Evolutionary conservation across 345 rosid genomes (phyloP), one percentile per base, ranked within the genome.

Genomic region (Melastoma malabathricum): DNA sequence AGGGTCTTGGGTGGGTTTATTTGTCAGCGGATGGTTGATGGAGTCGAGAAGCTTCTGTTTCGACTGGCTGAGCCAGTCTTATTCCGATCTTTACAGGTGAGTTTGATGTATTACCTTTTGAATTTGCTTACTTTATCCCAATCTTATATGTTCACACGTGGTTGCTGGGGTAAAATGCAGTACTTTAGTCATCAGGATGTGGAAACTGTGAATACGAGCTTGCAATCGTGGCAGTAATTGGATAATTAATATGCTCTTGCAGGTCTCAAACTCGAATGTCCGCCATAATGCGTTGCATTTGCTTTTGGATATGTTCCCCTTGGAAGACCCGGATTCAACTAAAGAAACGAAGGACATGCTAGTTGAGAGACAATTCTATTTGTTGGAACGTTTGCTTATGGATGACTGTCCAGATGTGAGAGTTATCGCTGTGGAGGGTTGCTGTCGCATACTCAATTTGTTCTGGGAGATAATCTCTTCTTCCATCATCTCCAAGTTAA

Each of bases 391-490:
- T 58, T 55, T 84, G 58, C 75, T 92, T 59, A 66, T 63, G 67
- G 98, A 92, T 72, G 95, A 82, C 64, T 82, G 93, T 45, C 93
- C 95, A 41, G 87, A 78, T 58, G 76, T 92, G 59, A 77, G 98
- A 75, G 75, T 82, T 66, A 80, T 82, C 66, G 95, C 96, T 44
- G 98, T 92, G 46, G 96, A 92, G 74, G 98, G 98, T 52, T 79
- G 85, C 63, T 84, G 87, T 41, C 87, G 95, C 57, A 62, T 84
- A 62, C 87, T 92, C 52, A 76, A 72, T 81, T 66, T 92, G 50
- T 92, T 80, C 68, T 92, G 96, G 98, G 98, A 92, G 75, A 70
- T 92, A 57, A 75, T 84, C 20, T 93, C 95, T 57, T 68, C 96
- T 20, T 44, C 95, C 57, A 80, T 75, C 57, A 84, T 92, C 70